Conservation (phyloP, 2,329 filamentous ascomycete species). For the Ophiognomonia clavigignenti-juglandacearum region DNA sequence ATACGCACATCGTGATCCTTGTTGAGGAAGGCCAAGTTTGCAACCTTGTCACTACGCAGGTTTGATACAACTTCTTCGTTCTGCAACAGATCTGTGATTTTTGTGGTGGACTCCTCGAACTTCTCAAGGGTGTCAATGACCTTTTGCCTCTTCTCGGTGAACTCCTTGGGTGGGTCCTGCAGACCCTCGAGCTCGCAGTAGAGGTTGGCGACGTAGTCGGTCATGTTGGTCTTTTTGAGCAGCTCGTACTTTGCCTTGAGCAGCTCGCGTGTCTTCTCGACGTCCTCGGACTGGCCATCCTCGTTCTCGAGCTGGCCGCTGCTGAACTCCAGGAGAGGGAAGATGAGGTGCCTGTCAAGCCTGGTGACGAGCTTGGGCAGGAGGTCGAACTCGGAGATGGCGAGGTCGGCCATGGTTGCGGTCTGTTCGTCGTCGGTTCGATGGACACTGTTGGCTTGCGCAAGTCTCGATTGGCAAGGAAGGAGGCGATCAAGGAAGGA, state of each 20-base stretch:
- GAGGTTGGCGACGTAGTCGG: constrained; percentile 89
- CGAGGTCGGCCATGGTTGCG: constrained; percentile 11
- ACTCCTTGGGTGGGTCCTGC: constrained; percentile 75
- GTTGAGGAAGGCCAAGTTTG: constrained; percentile 97
- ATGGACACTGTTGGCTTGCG: not conserved
- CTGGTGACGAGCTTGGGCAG: constrained; percentile 85
- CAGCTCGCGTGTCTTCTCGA: constrained; percentile 60
- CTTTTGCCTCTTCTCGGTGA: constrained; percentile 81
- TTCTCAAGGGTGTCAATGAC: constrained; percentile 78
- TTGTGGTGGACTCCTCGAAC: constrained; percentile 81
- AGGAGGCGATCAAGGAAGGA: not conserved
- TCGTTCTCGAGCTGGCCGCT: constrained; percentile 76
- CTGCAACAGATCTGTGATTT: constrained; percentile 80
- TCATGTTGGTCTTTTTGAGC: constrained; percentile 97
- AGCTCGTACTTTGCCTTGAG: constrained; percentile 87
- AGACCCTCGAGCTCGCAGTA: constrained; percentile 85
- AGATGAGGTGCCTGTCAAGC: constrained; percentile 94
- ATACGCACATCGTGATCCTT: constrained; percentile 80
- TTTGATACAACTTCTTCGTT: constrained; percentile 88
- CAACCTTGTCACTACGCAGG: constrained; percentile 92
- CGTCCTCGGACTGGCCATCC: constrained; percentile 49
- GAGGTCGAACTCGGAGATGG: constrained; percentile 39
- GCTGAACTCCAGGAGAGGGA: constrained; percentile 91
- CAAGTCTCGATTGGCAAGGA: not conserved
- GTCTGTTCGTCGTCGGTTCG: not conserved